Evolutionary conservation across 23 red algal genomes (phyloP), one percentile per base, ranked within the genome.

Genomic region (Cyanidioschyzon merolae): DNA sequence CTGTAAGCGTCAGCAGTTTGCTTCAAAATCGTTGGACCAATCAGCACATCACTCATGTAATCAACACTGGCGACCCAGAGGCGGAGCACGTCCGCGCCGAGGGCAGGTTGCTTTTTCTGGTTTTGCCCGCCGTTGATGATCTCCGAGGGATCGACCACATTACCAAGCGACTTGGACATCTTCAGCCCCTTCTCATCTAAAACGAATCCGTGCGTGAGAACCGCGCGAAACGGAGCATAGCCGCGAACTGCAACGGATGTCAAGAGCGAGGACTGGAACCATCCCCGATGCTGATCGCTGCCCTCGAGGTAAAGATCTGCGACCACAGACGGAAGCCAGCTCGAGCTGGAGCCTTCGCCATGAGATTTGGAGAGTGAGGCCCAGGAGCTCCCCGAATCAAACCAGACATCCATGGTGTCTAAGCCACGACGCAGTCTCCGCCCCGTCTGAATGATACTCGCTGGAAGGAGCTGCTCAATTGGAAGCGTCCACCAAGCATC

Each of bases 381-480:
- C 93, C 93, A 97, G 24, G 93, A 97, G 68, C 81, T 87, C n/a
- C 93, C 93, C 40, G 93, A 97, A 45, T 97, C 93, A 85, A 97
- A 97, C 93, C 93, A 97, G 29, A 97, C 93, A 75, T 97, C 93
- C 93, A 97, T 97, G 36, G 93, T 97, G 50, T 97, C 93, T 45
- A 54, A 79, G 29, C 88, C 93, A 29, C 90, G 90, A 27, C 81
- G 40, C 3, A 97, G 68, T 59, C 77, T 78, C 50, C 85, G 82
- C 15, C 87, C 87, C 27, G 79, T 74, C 39, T 89, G 59, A 7
- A 27, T 3, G 7, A 27, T 17, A 35, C 75, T 59, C 31, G 79
- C 84, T 0, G 93, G 93, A 15, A 97, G 32, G 15, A 97, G 83
- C 3, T 97, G 87, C 40, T 97, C 93, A 1, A 71, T 80, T 21